phyloP scores from a whole-genome alignment of 2,329 filamentous ascomycete species.

The Cadophora gregata region DNA sequence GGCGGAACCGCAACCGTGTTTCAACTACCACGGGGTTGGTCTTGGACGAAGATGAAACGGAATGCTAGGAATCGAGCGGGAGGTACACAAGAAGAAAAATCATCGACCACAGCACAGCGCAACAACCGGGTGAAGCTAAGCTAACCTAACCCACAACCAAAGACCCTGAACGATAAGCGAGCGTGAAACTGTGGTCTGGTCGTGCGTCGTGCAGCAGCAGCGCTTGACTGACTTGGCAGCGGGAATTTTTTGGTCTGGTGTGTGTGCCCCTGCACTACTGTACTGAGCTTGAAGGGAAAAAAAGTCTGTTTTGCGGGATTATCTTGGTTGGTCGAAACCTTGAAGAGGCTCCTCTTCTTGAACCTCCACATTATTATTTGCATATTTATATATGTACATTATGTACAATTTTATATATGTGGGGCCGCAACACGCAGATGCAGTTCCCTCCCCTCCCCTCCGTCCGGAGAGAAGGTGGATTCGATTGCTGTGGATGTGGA shows the following conservation, averaged over 20 bases:
- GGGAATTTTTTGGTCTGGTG: neutral
- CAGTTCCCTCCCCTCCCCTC: no score
- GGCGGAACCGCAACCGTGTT: neutral
- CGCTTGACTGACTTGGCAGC: slow-evolving; percentile 6
- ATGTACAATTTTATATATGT: neutral
- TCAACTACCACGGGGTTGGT: neutral
- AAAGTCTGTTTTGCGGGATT: slow-evolving; percentile 10
- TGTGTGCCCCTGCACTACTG: neutral
- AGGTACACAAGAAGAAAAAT: no score
- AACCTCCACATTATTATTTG: neutral
- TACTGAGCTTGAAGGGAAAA: neutral
- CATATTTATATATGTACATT: neutral
- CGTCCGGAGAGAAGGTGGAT: neutral
- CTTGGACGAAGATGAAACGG: slow-evolving; percentile 16
- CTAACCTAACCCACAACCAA: neutral
- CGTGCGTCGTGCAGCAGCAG: neutral
- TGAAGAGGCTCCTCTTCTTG: neutral
- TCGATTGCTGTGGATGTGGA: neutral
- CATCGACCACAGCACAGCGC: neutral
- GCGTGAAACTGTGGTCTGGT: slow-evolving; percentile 8
- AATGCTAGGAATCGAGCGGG: neutral
- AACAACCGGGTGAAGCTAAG: no score
- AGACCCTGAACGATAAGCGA: slow-evolving; percentile 14
- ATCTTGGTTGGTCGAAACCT: neutral
- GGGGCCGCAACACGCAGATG: neutral